Evolutionary conservation across 805 yeast genomes (phyloP).

Genomic region (Wickerhamomyces bisporus): DNA sequence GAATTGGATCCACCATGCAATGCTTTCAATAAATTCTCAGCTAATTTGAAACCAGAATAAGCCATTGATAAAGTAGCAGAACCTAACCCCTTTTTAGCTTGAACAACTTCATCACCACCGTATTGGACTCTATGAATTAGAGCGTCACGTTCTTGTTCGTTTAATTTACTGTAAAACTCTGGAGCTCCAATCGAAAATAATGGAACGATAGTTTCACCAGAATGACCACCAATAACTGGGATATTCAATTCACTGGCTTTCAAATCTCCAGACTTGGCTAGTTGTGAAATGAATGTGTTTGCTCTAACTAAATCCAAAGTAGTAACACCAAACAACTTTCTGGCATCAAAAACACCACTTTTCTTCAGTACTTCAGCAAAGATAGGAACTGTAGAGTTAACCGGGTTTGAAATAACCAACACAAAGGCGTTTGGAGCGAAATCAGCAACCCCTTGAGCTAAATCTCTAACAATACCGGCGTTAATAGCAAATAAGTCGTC

Average conservation of each 20-base stretch:
- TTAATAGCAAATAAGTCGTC: slow-evolving; percentile 81
- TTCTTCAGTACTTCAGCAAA: slow-evolving; percentile 74
- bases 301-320: slow-evolving; percentile 76
- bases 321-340: slow-evolving; percentile 79
- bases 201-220: slow-evolving; percentile 80
- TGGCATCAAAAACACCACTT: slow-evolving; percentile 68
- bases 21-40: slow-evolving; percentile 58
- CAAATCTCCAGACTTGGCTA: slow-evolving; percentile 10
- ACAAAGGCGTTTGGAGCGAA: slow-evolving; percentile 64
- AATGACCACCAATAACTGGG: slow-evolving; percentile 82
- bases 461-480: slow-evolving; percentile 74
- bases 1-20: slow-evolving; percentile 37
- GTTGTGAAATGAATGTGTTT: slow-evolving; percentile 43
- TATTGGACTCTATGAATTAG: slow-evolving; percentile 74
- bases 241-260: slow-evolving; percentile 33
- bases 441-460: slow-evolving; percentile 65
- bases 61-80: slow-evolving; percentile 87
- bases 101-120: slow-evolving; percentile 87
- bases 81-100: slow-evolving; percentile 81
- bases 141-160: slow-evolving; percentile 42
- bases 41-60: slow-evolving; percentile 74
- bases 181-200: slow-evolving; percentile 53
- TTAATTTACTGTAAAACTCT: slow-evolving; percentile 40
- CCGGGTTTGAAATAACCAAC: slow-evolving; percentile 73
- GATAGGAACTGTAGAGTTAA: slow-evolving; percentile 79